Conservation (phyloP, 2,329 filamentous ascomycete genomes). For the Grosmannia clavigera region DNA sequence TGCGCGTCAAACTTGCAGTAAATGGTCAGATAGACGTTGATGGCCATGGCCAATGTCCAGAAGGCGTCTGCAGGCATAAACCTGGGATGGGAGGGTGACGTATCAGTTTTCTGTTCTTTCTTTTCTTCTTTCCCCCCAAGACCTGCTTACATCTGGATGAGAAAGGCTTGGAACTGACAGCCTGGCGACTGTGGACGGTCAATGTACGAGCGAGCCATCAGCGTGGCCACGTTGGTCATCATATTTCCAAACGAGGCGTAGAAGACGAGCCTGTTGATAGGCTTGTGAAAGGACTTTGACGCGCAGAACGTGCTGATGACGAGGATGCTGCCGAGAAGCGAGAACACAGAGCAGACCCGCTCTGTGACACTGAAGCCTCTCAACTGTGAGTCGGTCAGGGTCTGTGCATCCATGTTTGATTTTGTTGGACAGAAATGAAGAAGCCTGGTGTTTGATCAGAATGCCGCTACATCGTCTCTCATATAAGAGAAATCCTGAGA, state of each 20-base stretch:
- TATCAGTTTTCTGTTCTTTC: background rate
- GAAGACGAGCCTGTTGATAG: constrained; percentile 78
- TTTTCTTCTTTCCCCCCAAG: background rate
- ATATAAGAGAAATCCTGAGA: background rate
- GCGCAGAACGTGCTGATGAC: constrained; percentile 58
- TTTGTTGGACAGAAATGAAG: background rate
- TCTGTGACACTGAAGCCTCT: constrained; percentile 49
- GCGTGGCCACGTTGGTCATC: constrained; percentile 61
- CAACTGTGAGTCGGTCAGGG: constrained; percentile 26
- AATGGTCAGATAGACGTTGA: constrained; percentile 76
- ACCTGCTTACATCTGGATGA: constrained; percentile 62
- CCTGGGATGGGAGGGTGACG: constrained; percentile 30
- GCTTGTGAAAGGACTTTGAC: constrained; percentile 65
- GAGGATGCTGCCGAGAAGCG: constrained; percentile 56
- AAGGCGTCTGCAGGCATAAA: constrained; percentile 66
- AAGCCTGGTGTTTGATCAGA: background rate
- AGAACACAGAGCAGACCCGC: constrained; percentile 56
- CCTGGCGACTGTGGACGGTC: constrained; percentile 31
- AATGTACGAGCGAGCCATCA: constrained; percentile 56
- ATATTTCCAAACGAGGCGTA: constrained; percentile 76
- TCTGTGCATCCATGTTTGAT: constrained; percentile 7
- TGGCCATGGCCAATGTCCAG: constrained; percentile 72
- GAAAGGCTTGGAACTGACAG: constrained; percentile 63
- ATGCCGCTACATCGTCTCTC: no score
- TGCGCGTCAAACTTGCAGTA: constrained; percentile 58